Evolutionary conservation across 495 filamentous ascomycete species (phyloP).

Genomic region (Penicillium psychrofluorescens): DNA sequence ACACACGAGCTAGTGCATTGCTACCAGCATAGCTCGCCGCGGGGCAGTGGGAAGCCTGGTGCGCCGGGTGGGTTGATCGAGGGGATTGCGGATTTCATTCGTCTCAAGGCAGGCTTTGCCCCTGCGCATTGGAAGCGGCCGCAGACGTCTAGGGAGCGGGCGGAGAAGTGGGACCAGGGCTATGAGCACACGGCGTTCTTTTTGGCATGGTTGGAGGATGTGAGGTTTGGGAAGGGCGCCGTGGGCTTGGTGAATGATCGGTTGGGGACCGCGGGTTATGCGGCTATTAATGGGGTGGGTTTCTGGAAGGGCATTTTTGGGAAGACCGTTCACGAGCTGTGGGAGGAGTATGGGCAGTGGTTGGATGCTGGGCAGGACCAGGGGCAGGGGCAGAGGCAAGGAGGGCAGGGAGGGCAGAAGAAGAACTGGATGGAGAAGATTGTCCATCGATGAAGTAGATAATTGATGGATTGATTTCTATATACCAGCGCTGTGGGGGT

Average conservation of each 20-base stretch:
- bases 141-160: slow-evolving; percentile 36
- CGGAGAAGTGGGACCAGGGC: slow-evolving; percentile 71
- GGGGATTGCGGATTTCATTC: slow-evolving; percentile 91
- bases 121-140: slow-evolving; percentile 80
- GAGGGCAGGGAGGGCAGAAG: slow-evolving; percentile 13
- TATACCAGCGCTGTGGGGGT: slow-evolving; percentile 13
- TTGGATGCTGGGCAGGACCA: slow-evolving; percentile 17
- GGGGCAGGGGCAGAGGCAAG: background rate
- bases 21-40: slow-evolving; percentile 71
- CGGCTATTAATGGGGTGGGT: slow-evolving; percentile 46
- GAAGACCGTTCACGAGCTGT: slow-evolving; percentile 56
- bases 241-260: slow-evolving; percentile 68
- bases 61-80: slow-evolving; percentile 78
- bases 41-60: slow-evolving; percentile 27
- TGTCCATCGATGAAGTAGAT: slow-evolving; percentile 21
- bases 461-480: slow-evolving; percentile 12
- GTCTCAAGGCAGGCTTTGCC: slow-evolving; percentile 61
- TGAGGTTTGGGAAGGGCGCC: slow-evolving; percentile 63
- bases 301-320: slow-evolving; percentile 74
- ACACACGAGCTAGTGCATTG: slow-evolving; percentile 95
- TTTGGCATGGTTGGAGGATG: slow-evolving; percentile 61
- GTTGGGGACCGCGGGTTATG: slow-evolving; percentile 46
- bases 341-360: slow-evolving; percentile 59
- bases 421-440: slow-evolving; percentile 23
- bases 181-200: slow-evolving; percentile 94